These are phyloP conservation scores for Hebeloma cylindrosporum DNA, from an alignment of 768 basidiomycete species.

Conservation along the genomic window DNA sequence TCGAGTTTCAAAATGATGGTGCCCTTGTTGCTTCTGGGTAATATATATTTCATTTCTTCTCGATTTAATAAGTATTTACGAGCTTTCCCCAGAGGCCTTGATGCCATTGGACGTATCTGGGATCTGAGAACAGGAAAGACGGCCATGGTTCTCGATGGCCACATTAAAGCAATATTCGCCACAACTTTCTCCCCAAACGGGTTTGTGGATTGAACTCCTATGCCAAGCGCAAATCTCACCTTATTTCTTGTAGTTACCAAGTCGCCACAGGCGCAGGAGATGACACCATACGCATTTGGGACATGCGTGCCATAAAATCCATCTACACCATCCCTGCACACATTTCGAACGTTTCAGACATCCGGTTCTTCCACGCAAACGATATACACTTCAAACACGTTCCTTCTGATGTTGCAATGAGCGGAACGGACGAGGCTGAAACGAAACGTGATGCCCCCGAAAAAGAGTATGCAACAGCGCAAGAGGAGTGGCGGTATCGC, in stretches of 20 bases:
- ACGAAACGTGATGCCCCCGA: constrained; percentile 38
- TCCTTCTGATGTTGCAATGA: constrained; percentile 49
- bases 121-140: constrained; percentile 93
- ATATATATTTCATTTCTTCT: constrained; percentile 30
- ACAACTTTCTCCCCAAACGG: constrained; percentile 96
- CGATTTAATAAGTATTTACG: not conserved
- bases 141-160: constrained; percentile 97
- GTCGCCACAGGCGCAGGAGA: constrained; percentile 96
- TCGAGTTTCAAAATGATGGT: constrained; percentile 97
- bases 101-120: constrained; percentile 97
- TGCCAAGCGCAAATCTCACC: constrained; percentile 9
- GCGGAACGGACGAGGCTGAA: constrained; percentile 42
- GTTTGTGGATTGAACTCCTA: constrained; percentile 46
- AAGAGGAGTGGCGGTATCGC: constrained; percentile 77
- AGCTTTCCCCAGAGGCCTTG: constrained; percentile 68
- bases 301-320: constrained; percentile 90
- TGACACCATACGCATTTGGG: constrained; percentile 99
- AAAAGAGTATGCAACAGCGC: constrained; percentile 35
- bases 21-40: constrained; percentile 92
- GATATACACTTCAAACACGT: constrained; percentile 47
- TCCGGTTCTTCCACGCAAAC: constrained; percentile 86
- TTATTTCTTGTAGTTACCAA: constrained; percentile 68
- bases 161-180: constrained; percentile 88
- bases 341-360: constrained; percentile 90
- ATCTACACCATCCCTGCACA: constrained; percentile 97